Evolutionary conservation across 2,329 filamentous ascomycete genomes (phyloP), one percentile per base, ranked within the genome.

Genomic region (Sporothrix pseudoabietina): DNA sequence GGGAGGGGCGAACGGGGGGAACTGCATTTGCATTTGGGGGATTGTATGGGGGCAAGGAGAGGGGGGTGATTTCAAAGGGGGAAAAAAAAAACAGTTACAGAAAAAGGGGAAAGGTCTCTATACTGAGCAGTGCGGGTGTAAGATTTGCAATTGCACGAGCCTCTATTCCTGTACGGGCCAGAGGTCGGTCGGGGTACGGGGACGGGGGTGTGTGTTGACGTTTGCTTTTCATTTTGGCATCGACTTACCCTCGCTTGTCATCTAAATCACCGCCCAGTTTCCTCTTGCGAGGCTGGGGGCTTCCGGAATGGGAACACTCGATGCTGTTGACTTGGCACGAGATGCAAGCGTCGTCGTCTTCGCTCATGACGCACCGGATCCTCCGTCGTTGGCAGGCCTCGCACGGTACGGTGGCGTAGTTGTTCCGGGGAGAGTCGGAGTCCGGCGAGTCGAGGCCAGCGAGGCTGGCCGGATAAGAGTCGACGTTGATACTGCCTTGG

Each of bases 291-390:
- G 91, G 90, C 79, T 90, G 89, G 32, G 92, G 92, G 80, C 91
- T 93, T 77, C 91, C 89, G 69, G 90, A 86, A 80, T 94, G 90
- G 59, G 93, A 94, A 82, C 93, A 96, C 77, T 93, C 90, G 79
- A 92, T 88, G 78, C 90, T 91, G 82, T 91, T 90, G 80, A 91
- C 90, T 80, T 93, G 91, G 82, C 93, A 97, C 76, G 93, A 86
- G 75, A 93, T 87, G 82, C 93, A 96, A 77, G 87, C 86, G 77
- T 92, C 89, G 76, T 91, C 91, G 80, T 95, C 92, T 79, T 94
- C 91, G 77, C 83, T 84, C 80, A 92, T 88, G 75, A 94, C 90
- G 83, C 93, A 96, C 82, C 91, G 91, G 78, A 89, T 89, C 80
- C 92, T 92, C 77, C 91, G 88, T 81, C 88, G 87, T 76, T 90